Percentiles rank a stretch among this genome's conserved stretches.
Evolutionary conservation across 2,329 filamentous ascomycete genomes (phyloP).

Genomic region (Drechmeria coniospora): DNA sequence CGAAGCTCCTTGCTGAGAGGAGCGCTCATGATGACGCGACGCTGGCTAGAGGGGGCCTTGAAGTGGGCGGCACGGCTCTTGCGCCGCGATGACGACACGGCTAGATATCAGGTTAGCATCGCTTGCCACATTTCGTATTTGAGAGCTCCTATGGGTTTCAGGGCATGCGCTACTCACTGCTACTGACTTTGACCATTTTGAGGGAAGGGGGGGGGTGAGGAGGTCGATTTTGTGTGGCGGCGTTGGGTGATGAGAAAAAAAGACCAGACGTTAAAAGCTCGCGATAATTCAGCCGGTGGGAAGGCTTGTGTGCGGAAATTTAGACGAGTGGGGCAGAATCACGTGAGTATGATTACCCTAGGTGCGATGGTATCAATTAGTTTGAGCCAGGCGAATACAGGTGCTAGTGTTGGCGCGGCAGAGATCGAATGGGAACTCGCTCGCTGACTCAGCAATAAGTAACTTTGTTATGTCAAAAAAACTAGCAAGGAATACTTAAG

Average conservation of each 20-base stretch:
- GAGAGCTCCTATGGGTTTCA: background rate
- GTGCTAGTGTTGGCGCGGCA: too few relatives aligned
- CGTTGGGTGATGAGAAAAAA: slow-evolving; percentile 15
- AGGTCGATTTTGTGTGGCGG: slow-evolving; percentile 11
- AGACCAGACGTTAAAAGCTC: slow-evolving; percentile 1
- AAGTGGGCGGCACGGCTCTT: slow-evolving; percentile 99
- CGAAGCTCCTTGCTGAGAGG: slow-evolving; percentile 92
- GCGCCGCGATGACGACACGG: slow-evolving; percentile 66
- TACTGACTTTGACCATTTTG: slow-evolving; percentile 61
- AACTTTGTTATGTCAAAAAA: too few relatives aligned
- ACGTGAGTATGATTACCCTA: slow-evolving; percentile 15
- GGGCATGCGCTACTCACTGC: slow-evolving; percentile 25
- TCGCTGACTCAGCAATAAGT: too few relatives aligned
- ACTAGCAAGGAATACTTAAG: too few relatives aligned
- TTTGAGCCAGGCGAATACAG: too few relatives aligned
- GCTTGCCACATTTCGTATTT: too few relatives aligned
- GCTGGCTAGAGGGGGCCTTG: slow-evolving; percentile 82
- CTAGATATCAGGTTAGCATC: too few relatives aligned
- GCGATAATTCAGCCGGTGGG: slow-evolving; percentile 4
- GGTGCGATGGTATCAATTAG: background rate
- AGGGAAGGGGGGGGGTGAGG: slow-evolving; percentile 14
- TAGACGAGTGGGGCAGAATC: slow-evolving; percentile 9
- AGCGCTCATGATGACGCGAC: slow-evolving; percentile 94
- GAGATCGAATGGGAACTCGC: too few relatives aligned
- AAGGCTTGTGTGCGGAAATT: slow-evolving; percentile 17